Conservation (phyloP, 1,284 basidiomycete species). For the Pseudozyma hubeiensis region DNA sequence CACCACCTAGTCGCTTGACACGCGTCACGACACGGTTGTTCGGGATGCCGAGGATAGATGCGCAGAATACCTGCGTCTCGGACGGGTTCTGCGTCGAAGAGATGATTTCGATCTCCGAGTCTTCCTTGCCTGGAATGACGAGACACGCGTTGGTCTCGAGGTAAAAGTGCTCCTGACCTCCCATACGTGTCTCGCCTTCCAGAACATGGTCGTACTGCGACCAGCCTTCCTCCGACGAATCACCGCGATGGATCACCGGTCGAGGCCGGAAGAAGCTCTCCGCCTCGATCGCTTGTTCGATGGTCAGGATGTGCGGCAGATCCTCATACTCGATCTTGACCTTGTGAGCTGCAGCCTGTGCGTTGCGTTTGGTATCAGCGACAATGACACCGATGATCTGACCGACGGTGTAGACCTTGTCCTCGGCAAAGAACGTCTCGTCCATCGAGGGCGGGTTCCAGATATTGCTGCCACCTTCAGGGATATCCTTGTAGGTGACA, state of each 20-base stretch:
- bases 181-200: conserved; percentile 65
- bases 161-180: conserved; percentile 66
- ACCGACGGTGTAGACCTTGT: conserved; percentile 66
- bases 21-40: conserved; percentile 66
- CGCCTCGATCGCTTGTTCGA: conserved; percentile 66
- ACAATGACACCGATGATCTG: conserved; percentile 68
- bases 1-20: conserved; percentile 68
- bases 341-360: conserved; percentile 65
- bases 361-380: conserved; percentile 67
- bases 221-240: conserved; percentile 47
- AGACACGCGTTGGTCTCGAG: conserved; percentile 69
- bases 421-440: conserved; percentile 68
- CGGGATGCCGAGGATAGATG: conserved; percentile 67
- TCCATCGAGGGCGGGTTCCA: conserved; percentile 69
- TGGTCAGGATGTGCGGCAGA: conserved; percentile 67
- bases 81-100: conserved; percentile 68
- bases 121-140: conserved; percentile 67
- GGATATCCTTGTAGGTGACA: conserved; percentile 65
- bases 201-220: conserved; percentile 57
- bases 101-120: conserved; percentile 69
- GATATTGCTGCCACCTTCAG: conserved; percentile 63
- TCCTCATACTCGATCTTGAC: conserved; percentile 69
- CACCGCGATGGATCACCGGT: conserved; percentile 56
- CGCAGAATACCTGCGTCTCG: conserved; percentile 68
- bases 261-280: conserved; percentile 59